phyloP scores from a whole-genome alignment of 116 monocot genomes.

The Iris pallida region DNA sequence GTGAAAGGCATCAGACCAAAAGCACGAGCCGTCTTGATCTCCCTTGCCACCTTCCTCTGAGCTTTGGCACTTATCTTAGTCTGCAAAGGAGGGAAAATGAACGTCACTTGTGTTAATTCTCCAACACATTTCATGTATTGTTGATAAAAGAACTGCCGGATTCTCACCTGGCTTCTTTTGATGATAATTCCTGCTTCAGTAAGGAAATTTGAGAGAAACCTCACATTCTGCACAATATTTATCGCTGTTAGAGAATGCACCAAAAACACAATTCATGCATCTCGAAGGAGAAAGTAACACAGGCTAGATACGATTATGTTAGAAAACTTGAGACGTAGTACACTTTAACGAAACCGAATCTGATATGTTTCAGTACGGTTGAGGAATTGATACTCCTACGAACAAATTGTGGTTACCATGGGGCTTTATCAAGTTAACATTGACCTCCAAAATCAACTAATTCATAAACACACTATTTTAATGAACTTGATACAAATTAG shows the following conservation, averaged over 20 bases:
- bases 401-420: too few relatives aligned
- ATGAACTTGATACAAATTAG: too few relatives aligned
- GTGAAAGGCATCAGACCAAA: slow-evolving; percentile 91
- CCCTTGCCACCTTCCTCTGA: slow-evolving; percentile 83
- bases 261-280: neutral
- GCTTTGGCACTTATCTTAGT: slow-evolving; percentile 89
- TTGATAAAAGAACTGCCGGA: neutral
- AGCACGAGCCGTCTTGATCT: slow-evolving; percentile 88
- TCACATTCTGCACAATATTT: slow-evolving; percentile 55
- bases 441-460: too few relatives aligned
- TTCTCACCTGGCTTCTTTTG: slow-evolving; percentile 77
- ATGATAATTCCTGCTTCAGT: slow-evolving; percentile 90
- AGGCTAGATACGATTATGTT: neutral
- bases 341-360: too few relatives aligned
- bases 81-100: slow-evolving; percentile 23
- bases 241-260: neutral
- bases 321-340: too few relatives aligned
- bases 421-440: too few relatives aligned
- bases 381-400: too few relatives aligned
- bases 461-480: too few relatives aligned
- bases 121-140: neutral
- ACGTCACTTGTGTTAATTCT: neutral
- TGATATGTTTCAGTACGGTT: too few relatives aligned
- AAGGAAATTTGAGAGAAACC: slow-evolving; percentile 69
- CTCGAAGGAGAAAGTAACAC: neutral